Percentiles rank a stretch among this genome's conserved stretches.
Conservation (phyloP, 305 asterid genomes). For the Ilex paraguariensis region DNA sequence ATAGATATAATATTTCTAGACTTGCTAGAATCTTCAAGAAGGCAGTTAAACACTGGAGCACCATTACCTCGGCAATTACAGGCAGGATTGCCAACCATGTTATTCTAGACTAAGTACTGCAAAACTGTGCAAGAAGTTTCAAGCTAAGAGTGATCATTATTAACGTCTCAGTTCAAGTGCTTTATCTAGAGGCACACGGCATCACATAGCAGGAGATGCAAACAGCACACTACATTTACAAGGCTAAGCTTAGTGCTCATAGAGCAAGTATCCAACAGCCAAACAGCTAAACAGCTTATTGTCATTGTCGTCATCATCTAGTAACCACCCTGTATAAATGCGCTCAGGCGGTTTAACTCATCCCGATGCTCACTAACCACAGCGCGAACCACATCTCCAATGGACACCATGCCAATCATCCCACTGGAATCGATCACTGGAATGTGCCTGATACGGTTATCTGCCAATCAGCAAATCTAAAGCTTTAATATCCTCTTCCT, state of each 20-base stretch:
- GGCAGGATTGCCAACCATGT: too few relatives aligned
- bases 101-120: too few relatives aligned
- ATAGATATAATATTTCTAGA: too few relatives aligned
- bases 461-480: conserved; percentile 32
- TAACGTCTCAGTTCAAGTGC: not conserved
- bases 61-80: too few relatives aligned
- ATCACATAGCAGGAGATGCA: not conserved
- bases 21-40: too few relatives aligned
- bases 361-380: conserved; percentile 91
- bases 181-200: not conserved
- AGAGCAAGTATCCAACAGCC: not conserved
- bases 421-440: conserved; percentile 68
- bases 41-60: too few relatives aligned
- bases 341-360: conserved; percentile 81
- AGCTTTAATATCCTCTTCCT: not conserved
- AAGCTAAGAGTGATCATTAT: too few relatives aligned
- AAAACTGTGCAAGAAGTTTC: too few relatives aligned
- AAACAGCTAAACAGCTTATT: conserved; percentile 1
- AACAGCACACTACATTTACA: not conserved
- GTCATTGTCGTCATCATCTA: conserved; percentile 41
- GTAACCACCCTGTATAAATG: conserved; percentile 93
- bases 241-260: not conserved
- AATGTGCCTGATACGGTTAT: conserved; percentile 95
- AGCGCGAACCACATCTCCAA: conserved; percentile 97
- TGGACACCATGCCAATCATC: conserved; percentile 97